phyloP scores from a whole-genome alignment of 179 eudicot genomes.

The Camellia oleifera region DNA sequence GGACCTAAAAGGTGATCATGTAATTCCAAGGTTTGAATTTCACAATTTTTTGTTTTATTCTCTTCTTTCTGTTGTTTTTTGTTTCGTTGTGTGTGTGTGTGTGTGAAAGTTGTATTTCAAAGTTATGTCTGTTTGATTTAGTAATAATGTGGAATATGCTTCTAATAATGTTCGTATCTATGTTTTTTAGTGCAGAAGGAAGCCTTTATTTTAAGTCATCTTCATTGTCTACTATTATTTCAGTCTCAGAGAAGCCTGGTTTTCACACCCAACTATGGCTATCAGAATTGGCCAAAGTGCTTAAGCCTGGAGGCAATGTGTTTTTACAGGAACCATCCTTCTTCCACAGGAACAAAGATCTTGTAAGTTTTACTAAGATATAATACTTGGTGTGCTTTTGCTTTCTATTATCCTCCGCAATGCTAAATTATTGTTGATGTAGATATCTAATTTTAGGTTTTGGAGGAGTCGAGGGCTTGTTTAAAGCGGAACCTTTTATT shows the following conservation, averaged over 20 bases:
- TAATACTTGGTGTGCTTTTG: neutral
- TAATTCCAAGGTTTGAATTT: neutral
- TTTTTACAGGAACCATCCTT: conserved; percentile 10
- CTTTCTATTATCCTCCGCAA: neutral
- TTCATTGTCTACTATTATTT: conserved; percentile 2
- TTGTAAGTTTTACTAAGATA: neutral
- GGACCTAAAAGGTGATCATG: neutral
- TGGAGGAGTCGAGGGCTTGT: conserved; percentile 7
- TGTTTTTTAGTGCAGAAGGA: conserved; percentile 9
- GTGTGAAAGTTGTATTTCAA: neutral
- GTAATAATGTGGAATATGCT: neutral
- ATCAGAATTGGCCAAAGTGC: conserved; percentile 10
- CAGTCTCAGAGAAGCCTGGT: conserved; percentile 6
- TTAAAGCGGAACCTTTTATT: conserved; percentile 6
- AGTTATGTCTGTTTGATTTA: neutral
- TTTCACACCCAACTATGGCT: conserved; percentile 9
- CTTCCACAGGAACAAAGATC: neutral
- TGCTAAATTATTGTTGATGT: neutral
- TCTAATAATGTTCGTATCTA: neutral
- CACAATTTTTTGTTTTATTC: neutral
- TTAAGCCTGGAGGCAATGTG: conserved; percentile 8
- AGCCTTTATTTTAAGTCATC: conserved; percentile 13
- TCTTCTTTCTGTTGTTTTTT: neutral
- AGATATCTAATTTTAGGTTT: neutral
- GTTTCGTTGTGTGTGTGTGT: neutral